Conservation (phyloP, 2,329 filamentous ascomycete species). For the Thielaviopsis cerberus region DNA sequence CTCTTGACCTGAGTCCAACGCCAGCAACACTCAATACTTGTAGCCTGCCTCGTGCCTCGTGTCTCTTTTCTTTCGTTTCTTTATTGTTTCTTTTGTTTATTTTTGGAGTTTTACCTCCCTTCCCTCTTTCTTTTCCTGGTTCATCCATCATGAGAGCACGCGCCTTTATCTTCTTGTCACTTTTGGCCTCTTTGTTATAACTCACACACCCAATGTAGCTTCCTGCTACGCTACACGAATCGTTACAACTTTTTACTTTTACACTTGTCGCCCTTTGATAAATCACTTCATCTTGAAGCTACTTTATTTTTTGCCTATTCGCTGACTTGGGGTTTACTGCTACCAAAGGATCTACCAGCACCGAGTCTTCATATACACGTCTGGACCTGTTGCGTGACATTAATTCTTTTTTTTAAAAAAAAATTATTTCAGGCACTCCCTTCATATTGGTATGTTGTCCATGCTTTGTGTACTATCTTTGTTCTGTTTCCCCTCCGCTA, state of each 20-base stretch:
- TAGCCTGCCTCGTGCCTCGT: not conserved
- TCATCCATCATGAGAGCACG: no score
- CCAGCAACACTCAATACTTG: not conserved
- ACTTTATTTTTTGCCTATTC: no score
- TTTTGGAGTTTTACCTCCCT: not conserved
- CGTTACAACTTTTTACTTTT: no score
- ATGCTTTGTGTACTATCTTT: not conserved
- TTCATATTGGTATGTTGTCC: not conserved
- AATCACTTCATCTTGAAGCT: no score
- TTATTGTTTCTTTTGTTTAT: no score
- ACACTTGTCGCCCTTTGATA: no score
- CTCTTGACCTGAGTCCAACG: not conserved
- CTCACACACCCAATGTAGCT: not conserved
- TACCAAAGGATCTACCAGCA: no score
- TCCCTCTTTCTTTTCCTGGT: not conserved
- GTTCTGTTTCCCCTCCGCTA: not conserved
- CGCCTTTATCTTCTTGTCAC: not conserved
- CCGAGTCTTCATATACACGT: no score
- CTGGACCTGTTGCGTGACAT: no score
- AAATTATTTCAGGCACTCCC: no score
- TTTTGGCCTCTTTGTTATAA: not conserved
- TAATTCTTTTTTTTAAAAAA: no score
- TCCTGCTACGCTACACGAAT: not conserved
- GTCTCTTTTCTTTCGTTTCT: not conserved
- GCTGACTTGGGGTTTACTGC: no score